phyloP scores from a whole-genome alignment of 75 land plant genomes.

The Cunninghamia lanceolata region DNA sequence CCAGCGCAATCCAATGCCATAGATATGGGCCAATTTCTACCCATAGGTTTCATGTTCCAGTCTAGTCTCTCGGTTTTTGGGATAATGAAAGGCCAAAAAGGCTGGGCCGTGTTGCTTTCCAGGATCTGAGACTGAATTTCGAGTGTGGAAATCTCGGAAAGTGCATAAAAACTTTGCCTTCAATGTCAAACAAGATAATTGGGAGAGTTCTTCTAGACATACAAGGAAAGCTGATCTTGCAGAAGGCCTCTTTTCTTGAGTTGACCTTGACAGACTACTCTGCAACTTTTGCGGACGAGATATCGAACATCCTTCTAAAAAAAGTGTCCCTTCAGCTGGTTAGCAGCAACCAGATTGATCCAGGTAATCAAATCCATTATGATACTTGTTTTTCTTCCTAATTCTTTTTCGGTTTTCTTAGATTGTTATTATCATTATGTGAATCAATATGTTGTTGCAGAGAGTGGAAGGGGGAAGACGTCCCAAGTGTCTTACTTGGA shows the following conservation, averaged over 20 bases:
- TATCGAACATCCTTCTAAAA: neutral
- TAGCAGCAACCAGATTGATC: neutral
- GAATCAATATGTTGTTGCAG: neutral
- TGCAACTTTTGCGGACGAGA: neutral
- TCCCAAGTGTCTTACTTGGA: neutral
- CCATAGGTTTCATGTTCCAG: neutral
- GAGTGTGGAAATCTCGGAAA: neutral
- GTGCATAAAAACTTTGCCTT: neutral
- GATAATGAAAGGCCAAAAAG: neutral
- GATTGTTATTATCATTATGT: neutral
- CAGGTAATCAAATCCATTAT: neutral
- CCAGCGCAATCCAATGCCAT: neutral
- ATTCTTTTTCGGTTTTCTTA: neutral
- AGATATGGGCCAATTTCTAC: neutral
- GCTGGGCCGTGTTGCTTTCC: neutral
- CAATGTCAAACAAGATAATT: neutral
- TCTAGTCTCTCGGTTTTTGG: neutral
- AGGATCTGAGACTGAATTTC: neutral
- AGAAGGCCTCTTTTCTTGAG: neutral
- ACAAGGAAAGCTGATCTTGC: neutral
- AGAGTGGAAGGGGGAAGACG: neutral
- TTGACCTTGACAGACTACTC: conserved; percentile 4
- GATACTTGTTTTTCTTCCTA: neutral
- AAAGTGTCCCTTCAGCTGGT: neutral
- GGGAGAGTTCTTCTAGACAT: neutral